These are phyloP conservation scores for Diaporthe citri DNA, from an alignment of 2,329 filamentous ascomycete species.

Conservation along the genomic window DNA sequence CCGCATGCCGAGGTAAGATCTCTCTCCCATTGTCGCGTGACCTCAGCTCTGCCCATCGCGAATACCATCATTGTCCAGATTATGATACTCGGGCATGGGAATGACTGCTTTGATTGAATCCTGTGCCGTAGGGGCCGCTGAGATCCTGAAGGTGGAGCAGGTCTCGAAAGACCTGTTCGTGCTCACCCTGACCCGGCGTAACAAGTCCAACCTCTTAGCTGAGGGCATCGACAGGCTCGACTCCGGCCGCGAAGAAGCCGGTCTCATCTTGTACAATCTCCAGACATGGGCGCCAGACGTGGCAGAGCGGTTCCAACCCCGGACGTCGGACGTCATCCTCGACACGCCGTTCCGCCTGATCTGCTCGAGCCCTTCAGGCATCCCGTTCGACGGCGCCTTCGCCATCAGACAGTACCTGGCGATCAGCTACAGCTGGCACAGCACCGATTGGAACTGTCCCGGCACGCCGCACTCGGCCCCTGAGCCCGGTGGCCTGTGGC, in stretches of 20 bases:
- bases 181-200: not conserved
- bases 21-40: not conserved
- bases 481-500: not conserved
- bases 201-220: not conserved
- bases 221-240: not conserved
- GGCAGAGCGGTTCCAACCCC: not conserved
- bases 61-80: not conserved
- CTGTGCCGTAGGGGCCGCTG: accelerated
- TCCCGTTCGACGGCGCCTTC: slow-evolving; percentile 6
- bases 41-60: not conserved
- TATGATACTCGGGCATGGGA: not conserved
- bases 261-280: not conserved
- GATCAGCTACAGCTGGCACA: slow-evolving; percentile 6
- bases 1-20: not conserved
- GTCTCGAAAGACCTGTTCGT: not conserved
- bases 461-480: not conserved
- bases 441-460: not conserved
- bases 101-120: not conserved
- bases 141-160: not conserved
- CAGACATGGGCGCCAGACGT: not conserved
- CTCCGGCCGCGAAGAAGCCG: not conserved
- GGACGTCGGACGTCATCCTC: not conserved
- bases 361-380: not conserved
- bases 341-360: not conserved
- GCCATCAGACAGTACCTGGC: not conserved